Base-by-base conservation (phyloP, 331 rosid genomes). In the Malus hybrid region DNA sequence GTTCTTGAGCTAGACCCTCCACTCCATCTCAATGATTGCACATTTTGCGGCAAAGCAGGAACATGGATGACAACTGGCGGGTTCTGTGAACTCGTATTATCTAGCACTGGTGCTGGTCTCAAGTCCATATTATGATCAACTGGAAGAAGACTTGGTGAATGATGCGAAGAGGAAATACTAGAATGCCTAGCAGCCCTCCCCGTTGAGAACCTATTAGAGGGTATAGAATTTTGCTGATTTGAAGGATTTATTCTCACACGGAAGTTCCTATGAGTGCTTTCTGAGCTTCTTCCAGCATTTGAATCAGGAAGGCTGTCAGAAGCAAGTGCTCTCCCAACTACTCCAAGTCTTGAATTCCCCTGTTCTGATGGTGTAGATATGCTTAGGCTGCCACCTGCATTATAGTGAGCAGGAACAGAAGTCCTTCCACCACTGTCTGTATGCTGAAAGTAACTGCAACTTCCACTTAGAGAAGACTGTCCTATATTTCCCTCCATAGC, bases 401-500 rank as follows among this genome's bases (percentile, higher is more conserved):
- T 85, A 76, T 78, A 84, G 78, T 74, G 87, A 78, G 87, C 77
- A 52, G 96, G 82, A 65, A 76, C 82, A 30, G 87, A 70, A 58
- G 82, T 76, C 90, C 93, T 82, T 66, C 87, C 82, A 78, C 80
- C 81, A 58, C 79, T 86, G 77, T 85, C 98, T 46, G 87, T 67
- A 70, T 73, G 92, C 83, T 85, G 91, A 75, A 76, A 78, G 82
- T 90, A 89, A 86, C 89, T 86, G 80, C 91, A 87, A 82, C 96
- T 87, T 83, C 93, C 99, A 34, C 88, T 76, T 8, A 77, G 69
- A 12, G 96, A 90, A 69, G 97, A 87, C 72, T 88, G 97, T 65
- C 93, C 95, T 71, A 78, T 82, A 76, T 20, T 79, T 66, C 87
- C 91, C 79, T 95, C 99, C 73, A 83, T 80, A 32, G 97, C 81